Evolutionary conservation across 2,329 filamentous ascomycete genomes (phyloP).

Genomic region (Orbilia ellipsospora): DNA sequence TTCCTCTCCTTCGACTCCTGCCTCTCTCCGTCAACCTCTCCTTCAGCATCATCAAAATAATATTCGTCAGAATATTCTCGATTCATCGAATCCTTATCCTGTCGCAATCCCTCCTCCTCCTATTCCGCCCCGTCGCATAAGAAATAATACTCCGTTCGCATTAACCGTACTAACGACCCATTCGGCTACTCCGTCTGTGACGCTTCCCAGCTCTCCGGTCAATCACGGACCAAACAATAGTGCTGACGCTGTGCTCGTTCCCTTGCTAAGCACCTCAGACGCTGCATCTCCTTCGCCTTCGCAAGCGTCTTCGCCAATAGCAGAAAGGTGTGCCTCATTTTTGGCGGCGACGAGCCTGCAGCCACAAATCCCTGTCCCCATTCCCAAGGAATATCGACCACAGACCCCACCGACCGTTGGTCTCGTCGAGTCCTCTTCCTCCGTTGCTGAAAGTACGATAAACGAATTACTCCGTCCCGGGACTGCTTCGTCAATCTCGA

Average conservation of each 20-base stretch:
- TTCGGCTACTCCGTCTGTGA: constrained; percentile 31
- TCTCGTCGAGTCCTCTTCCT: constrained; percentile 3
- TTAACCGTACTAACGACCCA: constrained; percentile 26
- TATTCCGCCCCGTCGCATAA: constrained; percentile 4
- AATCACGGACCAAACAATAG: constrained; percentile 14
- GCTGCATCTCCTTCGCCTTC: constrained; percentile 39
- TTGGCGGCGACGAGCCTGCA: constrained; percentile 22
- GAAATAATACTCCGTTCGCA: constrained; percentile 24
- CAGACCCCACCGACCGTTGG: constrained; percentile 19
- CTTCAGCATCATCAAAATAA: neutral
- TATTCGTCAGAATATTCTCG: neutral
- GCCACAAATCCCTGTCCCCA: constrained; percentile 43
- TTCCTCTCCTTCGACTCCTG: neutral
- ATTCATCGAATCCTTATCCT: neutral
- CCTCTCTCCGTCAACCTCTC: constrained; percentile 7
- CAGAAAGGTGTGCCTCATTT: constrained; percentile 17
- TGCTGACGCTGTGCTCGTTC: neutral
- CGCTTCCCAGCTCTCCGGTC: constrained; percentile 31
- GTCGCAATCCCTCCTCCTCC: constrained; percentile 4
- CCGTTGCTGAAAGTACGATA: constrained; percentile 8
- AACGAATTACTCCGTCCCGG: constrained; percentile 33
- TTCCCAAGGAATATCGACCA: constrained; percentile 39
- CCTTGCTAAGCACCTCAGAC: constrained; percentile 18
- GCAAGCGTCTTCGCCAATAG: constrained; percentile 44
- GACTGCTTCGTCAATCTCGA: constrained; percentile 38